Evolutionary conservation across 2,329 filamentous ascomycete species (phyloP).

Genomic region (Coniochaeta prunicola): DNA sequence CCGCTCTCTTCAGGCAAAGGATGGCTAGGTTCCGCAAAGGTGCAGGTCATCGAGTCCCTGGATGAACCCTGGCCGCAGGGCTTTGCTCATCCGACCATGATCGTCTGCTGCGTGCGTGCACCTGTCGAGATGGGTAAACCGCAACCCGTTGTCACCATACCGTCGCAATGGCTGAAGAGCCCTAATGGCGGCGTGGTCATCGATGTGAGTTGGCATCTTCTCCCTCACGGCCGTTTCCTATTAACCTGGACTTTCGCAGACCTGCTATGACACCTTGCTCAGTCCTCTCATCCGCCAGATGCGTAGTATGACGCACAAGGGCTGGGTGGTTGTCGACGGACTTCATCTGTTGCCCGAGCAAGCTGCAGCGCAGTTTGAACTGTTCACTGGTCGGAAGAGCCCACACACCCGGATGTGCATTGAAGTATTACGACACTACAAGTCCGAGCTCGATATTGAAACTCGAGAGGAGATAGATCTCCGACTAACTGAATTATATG

Average conservation of each 20-base stretch:
- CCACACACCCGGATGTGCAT: constrained; percentile 52
- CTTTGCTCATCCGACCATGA: constrained; percentile 50
- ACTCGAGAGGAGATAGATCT: not conserved
- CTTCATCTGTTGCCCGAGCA: constrained; percentile 57
- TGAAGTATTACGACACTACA: constrained; percentile 28
- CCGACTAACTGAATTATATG: not conserved
- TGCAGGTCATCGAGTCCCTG: constrained; percentile 40
- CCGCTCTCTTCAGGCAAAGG: constrained; percentile 18
- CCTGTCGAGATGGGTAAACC: not conserved
- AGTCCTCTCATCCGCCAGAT: constrained; percentile 55
- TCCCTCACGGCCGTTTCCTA: too few relatives aligned
- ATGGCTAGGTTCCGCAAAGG: constrained; percentile 21
- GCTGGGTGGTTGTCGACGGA: constrained; percentile 57
- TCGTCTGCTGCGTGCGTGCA: not conserved
- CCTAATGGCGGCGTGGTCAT: constrained; percentile 55
- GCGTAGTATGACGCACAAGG: constrained; percentile 34
- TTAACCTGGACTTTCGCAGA: constrained; percentile 25
- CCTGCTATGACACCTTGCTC: constrained; percentile 53
- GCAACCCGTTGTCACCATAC: not conserved
- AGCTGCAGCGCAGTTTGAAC: constrained; percentile 57
- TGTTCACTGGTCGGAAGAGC: constrained; percentile 56
- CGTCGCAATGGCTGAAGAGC: constrained; percentile 48
- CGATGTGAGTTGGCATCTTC: constrained; percentile 19
- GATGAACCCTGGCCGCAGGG: constrained; percentile 47
- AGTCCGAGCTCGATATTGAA: not conserved